Base-by-base conservation (phyloP, 1,284 basidiomycete genomes). In the Moesziomyces antarcticus region DNA sequence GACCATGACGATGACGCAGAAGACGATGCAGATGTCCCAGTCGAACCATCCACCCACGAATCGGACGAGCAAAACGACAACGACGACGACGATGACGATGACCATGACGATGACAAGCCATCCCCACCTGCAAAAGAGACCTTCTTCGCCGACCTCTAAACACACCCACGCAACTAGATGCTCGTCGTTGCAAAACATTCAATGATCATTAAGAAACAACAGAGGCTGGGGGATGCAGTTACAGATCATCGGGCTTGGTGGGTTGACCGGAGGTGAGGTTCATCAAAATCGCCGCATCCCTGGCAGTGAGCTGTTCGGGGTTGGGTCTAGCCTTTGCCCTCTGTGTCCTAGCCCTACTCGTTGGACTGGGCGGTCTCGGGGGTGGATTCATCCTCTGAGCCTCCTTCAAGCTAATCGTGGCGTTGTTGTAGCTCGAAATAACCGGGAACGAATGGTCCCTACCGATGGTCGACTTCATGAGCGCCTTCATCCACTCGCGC, bases 401-500 rank as follows among this genome's bases (percentile, higher is more conserved):
- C 48, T 97, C 93, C 43, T 91, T 89, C 42, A 99, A 88, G 3
- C 94, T 93, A 40, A 99, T 98, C 2, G 95, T 99, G 3, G 94
- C 93, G 62, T 98, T 94, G 83, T 97, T 97, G 86, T 93, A 95
- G 2, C 94, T 97, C 7, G 95, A 97, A 24, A 97, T 91, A 56
- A 99, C 95, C 24, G 95, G 93, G 73, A 80, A 74, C 41, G 60
- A 75, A 50, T 76, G 70, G 56, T 83, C 82, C 58, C 97, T 87
- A 18, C 90, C 91, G 79, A 99, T 99, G 5, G 96, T 98, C 3
- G 94, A 92, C 85, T 99, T 99, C 93, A 98, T 97, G 78, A 99
- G 89, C 11, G 94, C 93, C 87, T 99, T 99, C 96, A 99, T 99
- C 97, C 97, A 99, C 75, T 94, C 93, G 14, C 97, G 89, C 49